These are phyloP conservation scores for Pythium brachiatum DNA, from an alignment of 352 stramenopile genomes.

Conservation along the genomic window DNA sequence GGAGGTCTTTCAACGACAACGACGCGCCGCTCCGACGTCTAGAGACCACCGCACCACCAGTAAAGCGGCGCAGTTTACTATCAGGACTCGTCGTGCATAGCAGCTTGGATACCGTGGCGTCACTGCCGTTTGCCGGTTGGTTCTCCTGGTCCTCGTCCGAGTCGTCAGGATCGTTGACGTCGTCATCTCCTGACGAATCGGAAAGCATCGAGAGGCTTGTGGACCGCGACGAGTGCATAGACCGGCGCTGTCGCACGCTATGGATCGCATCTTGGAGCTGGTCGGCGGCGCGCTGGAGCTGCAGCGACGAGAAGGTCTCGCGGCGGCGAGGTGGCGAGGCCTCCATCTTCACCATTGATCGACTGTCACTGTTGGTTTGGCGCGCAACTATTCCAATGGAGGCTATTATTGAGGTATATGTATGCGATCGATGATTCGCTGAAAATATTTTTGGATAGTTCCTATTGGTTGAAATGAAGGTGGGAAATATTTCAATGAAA, in stretches of 20 bases:
- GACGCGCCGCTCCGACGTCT: constrained; percentile 5
- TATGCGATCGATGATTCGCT: not conserved
- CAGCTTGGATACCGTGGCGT: not conserved
- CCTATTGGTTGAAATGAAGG: constrained; percentile 12
- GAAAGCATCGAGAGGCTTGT: constrained; percentile 21
- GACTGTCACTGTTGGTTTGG: not conserved
- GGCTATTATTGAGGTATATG: not conserved
- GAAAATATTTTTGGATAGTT: not conserved
- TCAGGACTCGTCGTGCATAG: not conserved
- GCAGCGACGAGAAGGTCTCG: constrained; percentile 23
- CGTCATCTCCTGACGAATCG: constrained; percentile 1
- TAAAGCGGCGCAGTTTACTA: constrained; percentile 12
- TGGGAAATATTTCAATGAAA: constrained; percentile 1
- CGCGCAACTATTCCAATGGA: not conserved
- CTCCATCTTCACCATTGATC: constrained; percentile 8
- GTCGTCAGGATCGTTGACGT: not conserved
- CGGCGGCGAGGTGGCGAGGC: constrained; percentile 5
- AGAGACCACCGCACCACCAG: constrained; percentile 7
- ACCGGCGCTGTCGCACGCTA: constrained; percentile 31
- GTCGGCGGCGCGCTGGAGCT: constrained; percentile 45
- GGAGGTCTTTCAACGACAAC: constrained; percentile 18
- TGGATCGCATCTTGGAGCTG: constrained; percentile 54
- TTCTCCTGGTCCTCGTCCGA: constrained; percentile 17
- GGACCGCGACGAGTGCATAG: constrained; percentile 8
- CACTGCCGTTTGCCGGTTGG: not conserved